These are phyloP conservation scores for Euphorbia celastroides DNA, from an alignment of 441 rosid genomes.

Conservation along the genomic window DNA sequence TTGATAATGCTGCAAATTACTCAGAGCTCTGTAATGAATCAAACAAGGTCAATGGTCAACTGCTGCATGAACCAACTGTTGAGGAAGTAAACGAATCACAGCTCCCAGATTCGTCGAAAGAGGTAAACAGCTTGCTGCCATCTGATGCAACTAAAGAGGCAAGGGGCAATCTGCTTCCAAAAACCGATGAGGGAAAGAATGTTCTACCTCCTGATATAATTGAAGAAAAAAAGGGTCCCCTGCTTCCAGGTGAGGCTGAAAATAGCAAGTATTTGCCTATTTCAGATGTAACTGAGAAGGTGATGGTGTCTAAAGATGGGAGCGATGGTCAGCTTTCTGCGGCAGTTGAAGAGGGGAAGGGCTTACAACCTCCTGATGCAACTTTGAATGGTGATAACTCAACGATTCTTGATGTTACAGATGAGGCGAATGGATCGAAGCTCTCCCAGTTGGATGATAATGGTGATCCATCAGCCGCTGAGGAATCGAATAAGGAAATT, in stretches of 20 bases:
- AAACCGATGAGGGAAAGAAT: constrained; percentile 1
- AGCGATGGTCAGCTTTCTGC: constrained; percentile 2
- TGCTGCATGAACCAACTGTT: constrained; percentile 7
- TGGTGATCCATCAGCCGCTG: constrained; percentile 24
- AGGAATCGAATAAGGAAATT: constrained; percentile 27
- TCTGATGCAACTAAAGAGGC: constrained; percentile 3
- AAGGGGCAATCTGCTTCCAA: constrained; percentile 2
- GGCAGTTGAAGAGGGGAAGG: constrained; percentile 6
- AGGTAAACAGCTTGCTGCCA: constrained; percentile 3
- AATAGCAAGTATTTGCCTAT: neutral
- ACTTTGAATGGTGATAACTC: neutral
- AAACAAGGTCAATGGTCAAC: neutral
- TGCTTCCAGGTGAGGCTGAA: constrained; percentile 1
- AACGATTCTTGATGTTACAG: neutral
- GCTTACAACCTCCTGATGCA: constrained; percentile 9
- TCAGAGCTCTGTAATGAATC: constrained; percentile 8
- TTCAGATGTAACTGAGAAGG: constrained; percentile 1
- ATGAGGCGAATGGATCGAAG: constrained; percentile 7
- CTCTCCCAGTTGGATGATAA: constrained; percentile 22
- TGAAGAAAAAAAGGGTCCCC: constrained; percentile 5
- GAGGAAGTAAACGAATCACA: constrained; percentile 1
- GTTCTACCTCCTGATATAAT: neutral
- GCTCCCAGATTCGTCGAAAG: constrained; percentile 2
- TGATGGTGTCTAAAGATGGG: constrained; percentile 4
- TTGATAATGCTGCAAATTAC: constrained; percentile 20